These are phyloP conservation scores for Dryas integrifolia DNA, from an alignment of 331 rosid genomes.

Conservation along the genomic window DNA sequence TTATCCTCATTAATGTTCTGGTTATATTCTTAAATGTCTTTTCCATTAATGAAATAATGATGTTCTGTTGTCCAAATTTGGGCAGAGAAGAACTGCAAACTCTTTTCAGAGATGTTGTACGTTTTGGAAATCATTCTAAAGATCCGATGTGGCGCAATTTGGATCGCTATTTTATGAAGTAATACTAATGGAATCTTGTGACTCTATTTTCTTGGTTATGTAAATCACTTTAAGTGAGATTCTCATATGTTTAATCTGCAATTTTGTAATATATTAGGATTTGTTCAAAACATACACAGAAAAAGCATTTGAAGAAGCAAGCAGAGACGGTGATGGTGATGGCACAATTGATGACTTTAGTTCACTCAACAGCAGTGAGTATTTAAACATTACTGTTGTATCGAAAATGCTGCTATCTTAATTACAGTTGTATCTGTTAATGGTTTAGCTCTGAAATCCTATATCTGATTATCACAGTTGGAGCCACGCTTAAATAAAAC, in stretches of 20 bases:
- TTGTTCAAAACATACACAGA: slow-evolving; percentile 52
- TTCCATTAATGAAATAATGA: slow-evolving; percentile 13
- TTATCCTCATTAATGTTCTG: slow-evolving; percentile 3
- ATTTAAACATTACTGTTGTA: slow-evolving; percentile 19
- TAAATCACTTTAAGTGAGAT: not conserved
- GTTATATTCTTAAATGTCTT: slow-evolving; percentile 4
- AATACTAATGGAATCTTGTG: slow-evolving; percentile 26
- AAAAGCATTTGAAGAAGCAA: slow-evolving; percentile 61
- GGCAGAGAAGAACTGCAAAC: slow-evolving; percentile 81
- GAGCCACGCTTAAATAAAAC: not conserved
- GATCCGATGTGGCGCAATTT: slow-evolving; percentile 88
- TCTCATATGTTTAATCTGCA: slow-evolving; percentile 22
- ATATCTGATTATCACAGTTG: not conserved
- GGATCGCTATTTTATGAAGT: slow-evolving; percentile 77
- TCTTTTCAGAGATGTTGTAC: slow-evolving; percentile 70
- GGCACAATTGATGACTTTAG: slow-evolving; percentile 70
- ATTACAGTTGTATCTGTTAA: not conserved
- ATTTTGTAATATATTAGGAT: slow-evolving; percentile 47
- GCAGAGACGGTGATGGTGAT: slow-evolving; percentile 48
- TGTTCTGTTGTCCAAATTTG: slow-evolving; percentile 36
- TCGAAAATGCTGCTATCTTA: not conserved
- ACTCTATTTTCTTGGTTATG: slow-evolving; percentile 18
- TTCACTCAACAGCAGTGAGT: slow-evolving; percentile 79
- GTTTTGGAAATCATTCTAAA: slow-evolving; percentile 78
- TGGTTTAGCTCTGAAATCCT: not conserved